A percentile compares a stretch with the other conserved stretches of the same genome.
Conservation (phyloP, 139 green algal species). For the Closterium sp. region DNA sequence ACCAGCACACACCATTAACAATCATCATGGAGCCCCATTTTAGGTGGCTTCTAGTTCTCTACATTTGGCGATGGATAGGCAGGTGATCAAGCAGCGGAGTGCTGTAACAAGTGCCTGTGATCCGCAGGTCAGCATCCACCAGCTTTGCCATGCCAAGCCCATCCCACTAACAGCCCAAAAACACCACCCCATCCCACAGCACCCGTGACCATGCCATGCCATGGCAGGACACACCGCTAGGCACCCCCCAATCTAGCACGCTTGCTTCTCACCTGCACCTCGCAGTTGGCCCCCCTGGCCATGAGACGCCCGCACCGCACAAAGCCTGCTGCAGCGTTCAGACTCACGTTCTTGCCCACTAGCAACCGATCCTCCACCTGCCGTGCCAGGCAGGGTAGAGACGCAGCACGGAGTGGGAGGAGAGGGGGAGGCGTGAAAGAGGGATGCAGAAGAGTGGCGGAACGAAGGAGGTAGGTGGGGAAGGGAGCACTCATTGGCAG, state of each 20-base stretch:
- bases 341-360: constrained; percentile 13
- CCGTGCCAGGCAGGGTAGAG: neutral
- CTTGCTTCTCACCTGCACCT: neutral
- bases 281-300: neutral
- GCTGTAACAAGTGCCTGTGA: neutral
- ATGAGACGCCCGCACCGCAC: neutral
- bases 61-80: too few species aligned
- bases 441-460: neutral
- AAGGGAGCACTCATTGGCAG: neutral
- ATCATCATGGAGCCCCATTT: too few species aligned
- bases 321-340: neutral
- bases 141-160: neutral
- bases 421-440: neutral
- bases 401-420: neutral
- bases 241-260: too few species aligned
- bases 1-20: too few species aligned
- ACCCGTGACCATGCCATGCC: neutral
- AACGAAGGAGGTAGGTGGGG: neutral
- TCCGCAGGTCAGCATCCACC: too few species aligned
- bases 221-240: neutral
- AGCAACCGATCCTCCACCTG: constrained; percentile 9
- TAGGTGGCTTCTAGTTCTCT: too few species aligned
- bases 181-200: neutral
- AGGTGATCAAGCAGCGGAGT: neutral
- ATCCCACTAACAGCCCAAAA: too few species aligned